Base-by-base conservation (phyloP, 2,329 filamentous ascomycete genomes). In the Corinectria fuckeliana region DNA sequence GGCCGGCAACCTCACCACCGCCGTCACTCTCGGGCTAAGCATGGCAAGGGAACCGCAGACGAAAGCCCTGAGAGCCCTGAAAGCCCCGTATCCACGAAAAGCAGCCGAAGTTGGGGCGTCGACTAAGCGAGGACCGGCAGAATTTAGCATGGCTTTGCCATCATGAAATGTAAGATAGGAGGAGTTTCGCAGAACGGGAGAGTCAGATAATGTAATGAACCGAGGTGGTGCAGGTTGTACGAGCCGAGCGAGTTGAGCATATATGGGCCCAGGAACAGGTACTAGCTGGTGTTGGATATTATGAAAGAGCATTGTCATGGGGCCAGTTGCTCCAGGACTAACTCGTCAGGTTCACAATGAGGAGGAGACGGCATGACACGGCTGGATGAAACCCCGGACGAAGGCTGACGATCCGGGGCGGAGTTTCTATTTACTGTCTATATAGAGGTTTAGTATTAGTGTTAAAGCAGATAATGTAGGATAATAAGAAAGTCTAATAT, bases 31-130 rank as follows among this genome's bases (percentile, higher is more conserved):
- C 39, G 56, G 14, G 47, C 49, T 34, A 45, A 28, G 8, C 32
- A 14, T 7, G 32, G 51, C 38, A 55, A 63, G 11, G 53, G 49
- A 10, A 30, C 30, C 13, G 23, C 48, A 34, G 45, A n/a, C 9
- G 68, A 68, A 28, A 60, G 51, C 18, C 56, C 62, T 13, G 64
- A 61, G 36, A 58, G 65, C 3, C 32, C 32, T 13, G 64, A 61
- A 39, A 58, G 65, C 3, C 32, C 32, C 32, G n/a, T 36, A 10
- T 36, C 32, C n/a, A 68, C 65, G 23, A 68, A 70, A 16, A 67
- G 68, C 34, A 69, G 67, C 44, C 64, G 67, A 49, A 71, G 57
- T 32, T 71, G 64, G 67, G 65, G 67, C 0, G 69, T 71, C 26
- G 69, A 71, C 38, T 70, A 34, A 69, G 5, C 14, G 18, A 47